phyloP scores from a whole-genome alignment of 805 yeast genomes.

The Nakazawaea populi region DNA sequence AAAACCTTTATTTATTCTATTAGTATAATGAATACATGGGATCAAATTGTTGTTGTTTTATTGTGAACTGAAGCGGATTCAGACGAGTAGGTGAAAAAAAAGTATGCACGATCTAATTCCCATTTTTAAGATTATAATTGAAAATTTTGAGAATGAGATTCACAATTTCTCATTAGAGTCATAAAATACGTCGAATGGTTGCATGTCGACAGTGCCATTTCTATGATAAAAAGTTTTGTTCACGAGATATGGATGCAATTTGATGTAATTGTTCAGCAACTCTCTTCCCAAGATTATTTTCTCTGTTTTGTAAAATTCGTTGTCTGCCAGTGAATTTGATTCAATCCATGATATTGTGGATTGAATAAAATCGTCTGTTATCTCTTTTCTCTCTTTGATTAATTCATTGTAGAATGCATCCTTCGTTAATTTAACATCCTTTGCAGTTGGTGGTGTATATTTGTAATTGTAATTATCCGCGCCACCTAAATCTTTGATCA shows the following conservation, averaged over 20 bases:
- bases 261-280: conserved; percentile 57
- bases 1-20: no score
- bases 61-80: no score
- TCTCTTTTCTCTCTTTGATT: conserved; percentile 44
- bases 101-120: no score
- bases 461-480: conserved; percentile 48
- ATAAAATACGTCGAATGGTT: conserved; percentile 9
- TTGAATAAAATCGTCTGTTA: conserved; percentile 49
- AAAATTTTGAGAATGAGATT: no score
- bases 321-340: conserved; percentile 43
- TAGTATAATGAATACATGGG: no score
- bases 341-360: conserved; percentile 79
- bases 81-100: no score
- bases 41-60: no score
- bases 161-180: conserved; percentile 13
- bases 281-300: conserved; percentile 47
- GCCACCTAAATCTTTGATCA: conserved; percentile 78
- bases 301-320: conserved; percentile 42
- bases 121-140: no score
- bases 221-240: conserved; percentile 77
- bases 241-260: conserved; percentile 77
- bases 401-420: conserved; percentile 40
- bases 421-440: conserved; percentile 43
- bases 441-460: conserved; percentile 58
- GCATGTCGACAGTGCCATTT: conserved; percentile 39